phyloP scores from a whole-genome alignment of 2,329 filamentous ascomycete species.

The Penicillium glabrum region DNA sequence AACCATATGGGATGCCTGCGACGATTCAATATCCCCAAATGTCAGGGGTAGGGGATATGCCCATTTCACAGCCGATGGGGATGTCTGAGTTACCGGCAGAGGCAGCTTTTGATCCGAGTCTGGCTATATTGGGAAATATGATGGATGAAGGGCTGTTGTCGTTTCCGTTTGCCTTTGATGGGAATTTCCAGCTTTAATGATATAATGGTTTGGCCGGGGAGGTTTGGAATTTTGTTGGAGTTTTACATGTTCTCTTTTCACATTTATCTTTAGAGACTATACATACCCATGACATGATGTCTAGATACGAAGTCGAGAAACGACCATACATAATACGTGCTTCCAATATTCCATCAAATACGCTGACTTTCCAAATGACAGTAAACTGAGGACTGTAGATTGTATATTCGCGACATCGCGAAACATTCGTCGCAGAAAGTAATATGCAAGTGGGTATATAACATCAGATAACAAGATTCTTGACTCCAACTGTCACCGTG shows the following conservation, averaged over 20 bases:
- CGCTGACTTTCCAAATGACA: no score
- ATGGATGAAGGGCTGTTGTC: slow-evolving; percentile 35
- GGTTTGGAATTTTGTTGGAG: background rate
- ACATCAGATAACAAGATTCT: background rate
- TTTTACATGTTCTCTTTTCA: background rate
- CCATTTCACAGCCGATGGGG: slow-evolving; percentile 18
- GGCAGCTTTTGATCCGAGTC: slow-evolving; percentile 26
- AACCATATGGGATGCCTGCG: background rate
- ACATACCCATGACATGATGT: no score
- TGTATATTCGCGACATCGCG: background rate
- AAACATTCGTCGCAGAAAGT: background rate
- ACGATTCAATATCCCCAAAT: slow-evolving; percentile 17
- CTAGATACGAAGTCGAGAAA: no score
- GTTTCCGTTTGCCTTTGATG: slow-evolving; percentile 25
- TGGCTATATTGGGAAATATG: slow-evolving; percentile 33
- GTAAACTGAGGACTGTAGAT: background rate
- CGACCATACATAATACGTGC: no score
- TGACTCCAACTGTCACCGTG: slow-evolving; percentile 7
- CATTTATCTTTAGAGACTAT: background rate
- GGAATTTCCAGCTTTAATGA: slow-evolving; percentile 21
- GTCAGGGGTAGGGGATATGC: slow-evolving; percentile 11
- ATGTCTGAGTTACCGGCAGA: slow-evolving; percentile 30
- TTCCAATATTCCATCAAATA: no score
- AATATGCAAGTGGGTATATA: background rate
- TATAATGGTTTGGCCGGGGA: background rate